These are phyloP conservation scores for Ephemerocybe angulata DNA, from an alignment of 768 basidiomycete species.

Conservation along the genomic window DNA sequence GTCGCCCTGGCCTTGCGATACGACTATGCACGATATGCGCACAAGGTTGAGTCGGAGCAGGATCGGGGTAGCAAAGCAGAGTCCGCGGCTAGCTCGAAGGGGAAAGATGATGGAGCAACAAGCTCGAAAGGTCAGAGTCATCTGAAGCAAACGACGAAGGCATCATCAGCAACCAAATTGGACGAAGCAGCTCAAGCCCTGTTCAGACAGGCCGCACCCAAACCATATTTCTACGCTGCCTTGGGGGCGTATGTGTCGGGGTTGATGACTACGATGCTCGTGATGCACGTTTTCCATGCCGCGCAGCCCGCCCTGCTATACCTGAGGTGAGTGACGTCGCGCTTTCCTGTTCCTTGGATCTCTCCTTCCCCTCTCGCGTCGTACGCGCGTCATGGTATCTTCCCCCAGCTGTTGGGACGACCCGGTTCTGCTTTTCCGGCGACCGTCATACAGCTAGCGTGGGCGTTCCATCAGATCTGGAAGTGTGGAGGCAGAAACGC, in stretches of 20 bases:
- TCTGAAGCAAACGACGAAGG: slow-evolving; percentile 2
- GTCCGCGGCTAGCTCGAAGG: neutral
- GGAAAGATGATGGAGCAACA: too few species aligned
- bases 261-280: slow-evolving; percentile 69
- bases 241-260: slow-evolving; percentile 73
- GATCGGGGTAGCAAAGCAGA: neutral
- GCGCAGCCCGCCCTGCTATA: slow-evolving; percentile 94
- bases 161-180: neutral
- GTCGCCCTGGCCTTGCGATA: slow-evolving; percentile 84
- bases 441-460: neutral
- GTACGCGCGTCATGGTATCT: too few species aligned
- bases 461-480: neutral
- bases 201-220: slow-evolving; percentile 36
- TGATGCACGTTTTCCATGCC: slow-evolving; percentile 73
- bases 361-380: too few species aligned
- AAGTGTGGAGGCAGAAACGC: neutral
- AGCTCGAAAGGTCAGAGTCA: slow-evolving; percentile 32
- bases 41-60: neutral
- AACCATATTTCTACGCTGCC: slow-evolving; percentile 73
- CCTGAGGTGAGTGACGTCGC: slow-evolving; percentile 57
- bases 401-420: neutral
- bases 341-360: neutral
- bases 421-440: neutral
- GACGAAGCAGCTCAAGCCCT: neutral
- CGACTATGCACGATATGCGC: slow-evolving; percentile 42